phyloP scores from a whole-genome alignment of 208 protist species.

The Crithidia sp. region DNA sequence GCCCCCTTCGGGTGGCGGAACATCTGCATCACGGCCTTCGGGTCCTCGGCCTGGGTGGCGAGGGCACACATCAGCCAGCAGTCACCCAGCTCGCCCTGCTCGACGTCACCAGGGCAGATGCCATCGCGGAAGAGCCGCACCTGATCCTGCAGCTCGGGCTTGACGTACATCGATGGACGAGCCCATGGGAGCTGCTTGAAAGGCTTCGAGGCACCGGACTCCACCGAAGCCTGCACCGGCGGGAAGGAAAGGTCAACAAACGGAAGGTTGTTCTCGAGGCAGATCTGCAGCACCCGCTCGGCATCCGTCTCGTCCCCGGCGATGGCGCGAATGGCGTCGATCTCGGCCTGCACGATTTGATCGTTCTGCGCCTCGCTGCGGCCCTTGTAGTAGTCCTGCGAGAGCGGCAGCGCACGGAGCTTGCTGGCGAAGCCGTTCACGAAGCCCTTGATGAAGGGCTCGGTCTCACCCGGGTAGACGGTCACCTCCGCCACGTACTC shows the following conservation, averaged over 20 bases:
- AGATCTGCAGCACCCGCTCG: slow-evolving; percentile 49
- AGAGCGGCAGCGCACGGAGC: slow-evolving; percentile 70
- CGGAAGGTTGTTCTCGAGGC: slow-evolving; percentile 57
- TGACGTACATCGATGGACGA: slow-evolving; percentile 73
- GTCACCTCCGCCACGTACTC: slow-evolving; percentile 63
- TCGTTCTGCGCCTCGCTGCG: slow-evolving; percentile 43
- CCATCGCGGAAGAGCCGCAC: slow-evolving; percentile 77
- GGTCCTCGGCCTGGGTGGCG: slow-evolving; percentile 60
- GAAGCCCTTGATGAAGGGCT: slow-evolving; percentile 80
- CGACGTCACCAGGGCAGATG: slow-evolving; percentile 66
- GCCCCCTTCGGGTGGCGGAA: slow-evolving; percentile 73
- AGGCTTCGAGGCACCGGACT: slow-evolving; percentile 37
- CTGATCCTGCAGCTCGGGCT: slow-evolving; percentile 61
- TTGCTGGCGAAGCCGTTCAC: slow-evolving; percentile 86
- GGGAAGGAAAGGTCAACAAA: slow-evolving; percentile 85
- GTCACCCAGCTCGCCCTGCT: slow-evolving; percentile 83
- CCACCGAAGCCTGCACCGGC: slow-evolving; percentile 63
- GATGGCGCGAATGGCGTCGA: slow-evolving; percentile 56
- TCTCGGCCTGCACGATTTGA: slow-evolving; percentile 52
- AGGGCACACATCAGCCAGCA: slow-evolving; percentile 89
- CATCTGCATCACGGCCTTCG: slow-evolving; percentile 58
- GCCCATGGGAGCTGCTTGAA: slow-evolving; percentile 73
- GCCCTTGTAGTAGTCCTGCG: slow-evolving; percentile 63
- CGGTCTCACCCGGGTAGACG: slow-evolving; percentile 83
- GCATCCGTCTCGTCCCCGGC: slow-evolving; percentile 51